Percentiles rank a stretch among this genome's conserved stretches.
Evolutionary conservation across 2,329 filamentous ascomycete genomes (phyloP).

Genomic region (Cordyceps tenuipes): DNA sequence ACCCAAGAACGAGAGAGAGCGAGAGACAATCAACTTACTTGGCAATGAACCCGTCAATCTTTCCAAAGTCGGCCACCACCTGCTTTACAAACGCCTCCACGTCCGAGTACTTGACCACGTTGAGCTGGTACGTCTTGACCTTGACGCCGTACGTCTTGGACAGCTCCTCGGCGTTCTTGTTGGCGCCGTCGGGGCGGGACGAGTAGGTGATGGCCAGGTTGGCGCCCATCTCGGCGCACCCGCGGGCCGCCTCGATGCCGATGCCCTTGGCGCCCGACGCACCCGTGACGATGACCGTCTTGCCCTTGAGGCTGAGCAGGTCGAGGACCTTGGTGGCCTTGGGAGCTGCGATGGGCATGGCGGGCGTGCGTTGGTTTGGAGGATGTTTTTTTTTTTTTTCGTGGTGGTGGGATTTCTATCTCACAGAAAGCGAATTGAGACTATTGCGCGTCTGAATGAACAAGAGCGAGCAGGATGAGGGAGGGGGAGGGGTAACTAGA

Average conservation of each 20-base stretch:
- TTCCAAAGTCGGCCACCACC: conserved; percentile 64
- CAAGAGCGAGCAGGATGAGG: neutral
- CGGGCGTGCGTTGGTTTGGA: conserved; percentile 10
- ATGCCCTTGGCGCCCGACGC: conserved; percentile 63
- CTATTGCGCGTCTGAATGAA: too few species aligned
- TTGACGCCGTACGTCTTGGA: conserved; percentile 59
- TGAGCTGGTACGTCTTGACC: conserved; percentile 52
- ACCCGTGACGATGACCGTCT: conserved; percentile 63
- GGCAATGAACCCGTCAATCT: conserved; percentile 66
- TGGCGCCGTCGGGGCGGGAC: conserved; percentile 58
- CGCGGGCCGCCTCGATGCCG: conserved; percentile 61
- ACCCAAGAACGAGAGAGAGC: neutral
- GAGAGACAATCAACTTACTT: conserved; percentile 43
- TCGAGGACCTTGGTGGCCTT: conserved; percentile 50
- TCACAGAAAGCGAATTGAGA: neutral
- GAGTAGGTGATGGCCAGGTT: conserved; percentile 65
- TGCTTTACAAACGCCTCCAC: conserved; percentile 50
- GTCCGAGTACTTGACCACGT: conserved; percentile 44
- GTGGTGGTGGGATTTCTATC: neutral
- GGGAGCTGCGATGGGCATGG: conserved; percentile 50
- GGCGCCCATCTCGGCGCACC: conserved; percentile 62
- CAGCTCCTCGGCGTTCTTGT: conserved; percentile 58
- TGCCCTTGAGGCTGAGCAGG: conserved; percentile 65
- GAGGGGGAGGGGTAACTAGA: neutral
- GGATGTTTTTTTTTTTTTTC: neutral